These are phyloP conservation scores for Pythium insidiosum DNA, from an alignment of 352 stramenopile genomes.

Conservation along the genomic window DNA sequence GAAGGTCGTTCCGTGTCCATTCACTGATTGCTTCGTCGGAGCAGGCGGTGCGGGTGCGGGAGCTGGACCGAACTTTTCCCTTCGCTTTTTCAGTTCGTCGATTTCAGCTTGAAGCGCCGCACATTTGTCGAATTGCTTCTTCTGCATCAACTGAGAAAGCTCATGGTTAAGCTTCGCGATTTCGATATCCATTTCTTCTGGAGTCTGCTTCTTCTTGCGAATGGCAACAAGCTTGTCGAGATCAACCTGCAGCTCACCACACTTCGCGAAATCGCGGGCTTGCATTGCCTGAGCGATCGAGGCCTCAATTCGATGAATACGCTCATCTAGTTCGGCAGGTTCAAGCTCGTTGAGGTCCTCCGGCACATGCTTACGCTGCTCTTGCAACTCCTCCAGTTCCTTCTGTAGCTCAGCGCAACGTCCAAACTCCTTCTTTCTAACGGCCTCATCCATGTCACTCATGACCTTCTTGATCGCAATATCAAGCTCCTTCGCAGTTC, in stretches of 20 bases:
- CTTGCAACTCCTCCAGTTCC: constrained; percentile 67
- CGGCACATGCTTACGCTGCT: constrained; percentile 64
- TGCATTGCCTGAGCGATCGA: constrained; percentile 71
- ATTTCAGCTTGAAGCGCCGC: constrained; percentile 81
- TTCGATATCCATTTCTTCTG: constrained; percentile 72
- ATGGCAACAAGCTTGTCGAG: constrained; percentile 61
- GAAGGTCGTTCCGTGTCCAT: too few species aligned
- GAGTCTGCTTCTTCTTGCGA: constrained; percentile 83
- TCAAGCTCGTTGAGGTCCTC: constrained; percentile 85
- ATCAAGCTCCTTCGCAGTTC: constrained; percentile 84
- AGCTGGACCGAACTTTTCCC: constrained; percentile 43
- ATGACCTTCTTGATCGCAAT: constrained; percentile 69
- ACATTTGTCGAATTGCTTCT: constrained; percentile 85
- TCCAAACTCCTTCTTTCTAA: constrained; percentile 73
- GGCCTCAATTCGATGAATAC: constrained; percentile 57
- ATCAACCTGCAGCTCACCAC: constrained; percentile 53
- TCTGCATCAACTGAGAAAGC: constrained; percentile 57
- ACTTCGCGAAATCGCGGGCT: constrained; percentile 75
- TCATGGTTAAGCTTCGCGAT: constrained; percentile 67
- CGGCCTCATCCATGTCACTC: constrained; percentile 67
- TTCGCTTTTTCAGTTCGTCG: constrained; percentile 62
- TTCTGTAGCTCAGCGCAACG: constrained; percentile 77
- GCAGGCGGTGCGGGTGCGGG: constrained; percentile 16
- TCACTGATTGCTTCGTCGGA: constrained; percentile 4
- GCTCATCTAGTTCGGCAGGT: constrained; percentile 70